phyloP scores from a whole-genome alignment of 2,329 filamentous ascomycete species.

The Neofusicoccum laricinum region DNA sequence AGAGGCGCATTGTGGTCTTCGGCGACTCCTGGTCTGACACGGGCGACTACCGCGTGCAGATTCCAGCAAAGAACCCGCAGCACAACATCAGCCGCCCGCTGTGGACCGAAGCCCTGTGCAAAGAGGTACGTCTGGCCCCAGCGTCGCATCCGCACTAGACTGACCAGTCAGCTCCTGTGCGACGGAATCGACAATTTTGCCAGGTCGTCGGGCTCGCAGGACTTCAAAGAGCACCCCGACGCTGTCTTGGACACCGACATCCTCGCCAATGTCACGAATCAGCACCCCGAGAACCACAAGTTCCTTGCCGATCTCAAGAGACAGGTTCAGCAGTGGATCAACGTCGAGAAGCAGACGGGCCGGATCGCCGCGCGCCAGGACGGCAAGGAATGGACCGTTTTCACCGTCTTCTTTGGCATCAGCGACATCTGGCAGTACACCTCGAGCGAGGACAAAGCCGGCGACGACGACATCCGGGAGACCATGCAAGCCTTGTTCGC shows the following conservation, averaged over 20 bases:
- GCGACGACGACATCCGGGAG: conserved; percentile 29
- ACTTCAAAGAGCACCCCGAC: conserved; percentile 21
- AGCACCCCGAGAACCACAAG: conserved; percentile 19
- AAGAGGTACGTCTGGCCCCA: conserved; percentile 26
- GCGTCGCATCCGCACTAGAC: neutral
- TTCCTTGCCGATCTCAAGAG: conserved; percentile 34
- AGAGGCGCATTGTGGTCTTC: conserved; percentile 36
- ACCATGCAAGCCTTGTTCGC: conserved; percentile 33
- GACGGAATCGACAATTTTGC: conserved; percentile 38
- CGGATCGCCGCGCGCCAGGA: conserved; percentile 24
- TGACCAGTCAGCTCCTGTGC: conserved; percentile 30
- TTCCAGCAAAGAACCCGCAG: conserved; percentile 27
- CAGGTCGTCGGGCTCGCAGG: conserved; percentile 26
- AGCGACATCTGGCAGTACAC: conserved; percentile 37
- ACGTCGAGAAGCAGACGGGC: conserved; percentile 26
- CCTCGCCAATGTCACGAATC: conserved; percentile 27
- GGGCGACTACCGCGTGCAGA: conserved; percentile 32
- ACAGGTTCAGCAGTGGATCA: conserved; percentile 36
- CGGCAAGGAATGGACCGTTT: conserved; percentile 31
- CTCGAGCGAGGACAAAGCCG: conserved; percentile 26
- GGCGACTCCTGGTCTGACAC: conserved; percentile 40
- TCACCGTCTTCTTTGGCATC: conserved; percentile 36
- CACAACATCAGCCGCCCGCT: conserved; percentile 30
- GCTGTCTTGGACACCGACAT: conserved; percentile 32
- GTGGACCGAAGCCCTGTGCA: conserved; percentile 37